Evolutionary conservation across 495 filamentous ascomycete species (phyloP), one percentile per base, ranked within the genome.

Genomic region (Tuber melanosporum): DNA sequence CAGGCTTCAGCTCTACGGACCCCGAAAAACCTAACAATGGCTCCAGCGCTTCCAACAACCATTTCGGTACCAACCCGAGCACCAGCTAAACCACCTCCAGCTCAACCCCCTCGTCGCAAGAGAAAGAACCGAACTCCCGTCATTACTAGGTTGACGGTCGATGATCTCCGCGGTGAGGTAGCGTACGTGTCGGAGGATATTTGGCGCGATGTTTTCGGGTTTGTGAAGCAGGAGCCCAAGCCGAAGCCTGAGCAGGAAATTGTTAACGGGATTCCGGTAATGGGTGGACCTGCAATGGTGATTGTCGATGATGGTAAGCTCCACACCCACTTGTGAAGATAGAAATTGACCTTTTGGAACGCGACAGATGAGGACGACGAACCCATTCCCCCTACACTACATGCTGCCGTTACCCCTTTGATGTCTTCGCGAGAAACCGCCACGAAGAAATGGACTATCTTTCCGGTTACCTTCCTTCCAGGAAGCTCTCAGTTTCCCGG

Each of bases 141-240:
- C 17, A 87, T 89, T 52, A 90, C 90, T 17, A 87, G 87, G 44
- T 83, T 98, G n/a, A 87, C 95, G 47, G 93, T 97, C 81, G 91
- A 92, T 82, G 91, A 94, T 84, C 86, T 97, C 79, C 93, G 91
- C 85, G 93, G 92, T n/a, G 93, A 96, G 78, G 89, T 94, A 45
- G 95, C 93, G 71, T 89, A 95, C 70, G 83, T 99, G 72, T 96
- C 94, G 26, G 91, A 94, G 80, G 92, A 97, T 83, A 87, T 99
- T 47, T 93, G 92, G 76, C 86, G 87, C 44, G 92, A 96, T 83
- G 87, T 98, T 69, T 97, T 97, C 82, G 92, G 91, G 41, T 87
- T 88, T 22, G 79, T 86, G 42, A 82, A 84, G 66, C 81, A 85
- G 75, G 78, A 76, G 66, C 75, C 83, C 83, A 78, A 84, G 83